These are phyloP conservation scores for Heritiera fomes DNA, from an alignment of 345 rosid species.

Conservation along the genomic window DNA sequence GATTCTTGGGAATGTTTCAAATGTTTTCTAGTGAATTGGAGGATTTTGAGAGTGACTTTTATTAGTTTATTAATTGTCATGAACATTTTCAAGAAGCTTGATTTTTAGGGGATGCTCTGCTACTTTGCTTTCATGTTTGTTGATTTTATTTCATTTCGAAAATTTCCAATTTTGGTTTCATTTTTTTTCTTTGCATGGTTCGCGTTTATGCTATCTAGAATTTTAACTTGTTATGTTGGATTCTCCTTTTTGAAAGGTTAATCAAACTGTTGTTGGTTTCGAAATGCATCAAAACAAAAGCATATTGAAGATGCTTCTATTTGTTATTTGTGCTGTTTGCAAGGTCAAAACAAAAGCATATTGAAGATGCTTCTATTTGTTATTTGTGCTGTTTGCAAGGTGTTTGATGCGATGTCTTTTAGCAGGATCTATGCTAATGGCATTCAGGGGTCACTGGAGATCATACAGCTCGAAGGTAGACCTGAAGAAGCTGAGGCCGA, in stretches of 20 bases:
- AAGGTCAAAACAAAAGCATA: neutral
- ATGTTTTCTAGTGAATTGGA: neutral
- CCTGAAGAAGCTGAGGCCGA: slow-evolving; percentile 66
- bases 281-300: neutral
- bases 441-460: slow-evolving; percentile 28
- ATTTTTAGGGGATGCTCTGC: neutral
- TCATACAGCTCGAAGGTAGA: slow-evolving; percentile 53
- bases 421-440: slow-evolving; percentile 16
- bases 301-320: neutral
- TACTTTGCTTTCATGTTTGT: neutral
- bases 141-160: neutral
- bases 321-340: slow-evolving; percentile 7
- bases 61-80: neutral
- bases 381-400: neutral
- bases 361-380: slow-evolving; percentile 9
- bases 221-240: neutral
- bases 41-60: neutral
- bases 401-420: neutral
- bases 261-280: neutral
- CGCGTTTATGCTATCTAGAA: neutral
- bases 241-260: neutral
- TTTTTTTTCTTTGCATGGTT: neutral
- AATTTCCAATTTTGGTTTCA: neutral
- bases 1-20: neutral
- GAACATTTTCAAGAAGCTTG: neutral